A percentile compares a stretch with the other conserved stretches of the same genome.
These are phyloP conservation scores for Rhodosporidiobolus odoratus DNA, from an alignment of 768 basidiomycete species.

Conservation along the genomic window DNA sequence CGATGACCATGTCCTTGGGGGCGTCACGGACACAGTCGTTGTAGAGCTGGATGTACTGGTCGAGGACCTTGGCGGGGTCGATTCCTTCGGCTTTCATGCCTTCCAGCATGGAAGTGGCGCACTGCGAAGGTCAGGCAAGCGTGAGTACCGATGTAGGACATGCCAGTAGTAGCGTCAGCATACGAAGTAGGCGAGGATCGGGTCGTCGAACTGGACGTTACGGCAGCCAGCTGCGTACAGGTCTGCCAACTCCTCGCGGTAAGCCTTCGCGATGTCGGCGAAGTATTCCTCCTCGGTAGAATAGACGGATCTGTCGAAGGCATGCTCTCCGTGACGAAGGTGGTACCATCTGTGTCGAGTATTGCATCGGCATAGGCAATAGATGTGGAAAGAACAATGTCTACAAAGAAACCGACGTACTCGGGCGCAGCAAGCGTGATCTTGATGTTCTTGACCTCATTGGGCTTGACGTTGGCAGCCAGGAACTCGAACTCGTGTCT, in stretches of 20 bases:
- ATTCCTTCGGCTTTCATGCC: constrained; percentile 59
- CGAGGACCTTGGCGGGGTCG: constrained; percentile 64
- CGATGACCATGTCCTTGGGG: constrained; percentile 42
- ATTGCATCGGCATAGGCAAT: background rate
- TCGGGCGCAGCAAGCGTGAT: constrained; percentile 66
- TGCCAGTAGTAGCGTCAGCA: background rate
- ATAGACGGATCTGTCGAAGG: constrained; percentile 54
- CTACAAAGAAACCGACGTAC: constrained; percentile 58
- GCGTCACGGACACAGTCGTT: constrained; percentile 42
- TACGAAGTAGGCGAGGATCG: constrained; percentile 56
- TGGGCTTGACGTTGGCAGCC: constrained; percentile 31
- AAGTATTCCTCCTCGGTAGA: constrained; percentile 59
- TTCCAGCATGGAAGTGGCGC: constrained; percentile 55
- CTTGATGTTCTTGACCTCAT: constrained; percentile 59
- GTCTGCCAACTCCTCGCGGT: constrained; percentile 51
- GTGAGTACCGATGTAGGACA: constrained; percentile 49
- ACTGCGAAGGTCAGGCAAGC: constrained; percentile 49
- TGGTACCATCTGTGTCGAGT: constrained; percentile 38
- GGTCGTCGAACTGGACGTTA: constrained; percentile 54
- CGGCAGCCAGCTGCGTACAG: constrained; percentile 52
- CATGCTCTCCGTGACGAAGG: constrained; percentile 41
- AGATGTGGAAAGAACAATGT: constrained; percentile 48
- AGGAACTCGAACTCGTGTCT: constrained; percentile 40
- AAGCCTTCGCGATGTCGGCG: constrained; percentile 53
- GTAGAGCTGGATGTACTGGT: constrained; percentile 63